Evolutionary conservation across 1,284 basidiomycete species (phyloP).

Genomic region (Marasmius oreades): DNA sequence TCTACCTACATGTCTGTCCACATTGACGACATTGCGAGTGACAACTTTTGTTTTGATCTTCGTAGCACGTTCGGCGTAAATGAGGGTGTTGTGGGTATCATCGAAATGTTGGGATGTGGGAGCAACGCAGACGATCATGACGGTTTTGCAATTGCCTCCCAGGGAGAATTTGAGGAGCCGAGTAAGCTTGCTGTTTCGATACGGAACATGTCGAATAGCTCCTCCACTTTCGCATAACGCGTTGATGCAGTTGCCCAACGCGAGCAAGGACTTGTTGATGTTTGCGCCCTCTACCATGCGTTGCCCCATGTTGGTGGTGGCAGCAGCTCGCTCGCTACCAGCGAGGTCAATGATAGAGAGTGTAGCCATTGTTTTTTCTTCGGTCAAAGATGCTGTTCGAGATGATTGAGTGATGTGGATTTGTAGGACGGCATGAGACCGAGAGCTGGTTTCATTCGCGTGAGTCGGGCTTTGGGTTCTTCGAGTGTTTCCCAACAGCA

Average conservation of each 20-base stretch:
- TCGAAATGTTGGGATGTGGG: constrained; percentile 94
- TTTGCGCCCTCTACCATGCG: constrained; percentile 97
- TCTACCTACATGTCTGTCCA: constrained; percentile 88
- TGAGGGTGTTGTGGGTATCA: constrained; percentile 94
- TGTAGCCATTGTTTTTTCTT: constrained; percentile 80
- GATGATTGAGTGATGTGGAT: constrained; percentile 87
- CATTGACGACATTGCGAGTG: constrained; percentile 90
- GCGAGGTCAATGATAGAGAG: constrained; percentile 96
- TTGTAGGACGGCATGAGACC: constrained; percentile 94
- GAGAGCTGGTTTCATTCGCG: constrained; percentile 92
- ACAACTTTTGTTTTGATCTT: constrained; percentile 95
- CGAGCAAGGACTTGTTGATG: constrained; percentile 95
- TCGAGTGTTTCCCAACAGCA: constrained; percentile 81
- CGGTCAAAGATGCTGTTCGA: constrained; percentile 76
- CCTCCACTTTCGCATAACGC: constrained; percentile 90
- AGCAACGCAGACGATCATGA: constrained; percentile 96
- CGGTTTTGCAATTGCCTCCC: constrained; percentile 96
- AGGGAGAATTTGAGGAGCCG: constrained; percentile 94
- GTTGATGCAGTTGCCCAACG: constrained; percentile 95
- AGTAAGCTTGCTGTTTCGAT: constrained; percentile 95
- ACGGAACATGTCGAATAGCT: constrained; percentile 84
- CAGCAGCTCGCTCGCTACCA: constrained; percentile 92
- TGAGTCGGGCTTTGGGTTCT: constrained; percentile 91
- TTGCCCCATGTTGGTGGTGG: constrained; percentile 95
- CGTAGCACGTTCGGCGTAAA: constrained; percentile 94